Evolutionary conservation across 2,329 filamentous ascomycete genomes (phyloP).

Genomic region (Periconia digitata): DNA sequence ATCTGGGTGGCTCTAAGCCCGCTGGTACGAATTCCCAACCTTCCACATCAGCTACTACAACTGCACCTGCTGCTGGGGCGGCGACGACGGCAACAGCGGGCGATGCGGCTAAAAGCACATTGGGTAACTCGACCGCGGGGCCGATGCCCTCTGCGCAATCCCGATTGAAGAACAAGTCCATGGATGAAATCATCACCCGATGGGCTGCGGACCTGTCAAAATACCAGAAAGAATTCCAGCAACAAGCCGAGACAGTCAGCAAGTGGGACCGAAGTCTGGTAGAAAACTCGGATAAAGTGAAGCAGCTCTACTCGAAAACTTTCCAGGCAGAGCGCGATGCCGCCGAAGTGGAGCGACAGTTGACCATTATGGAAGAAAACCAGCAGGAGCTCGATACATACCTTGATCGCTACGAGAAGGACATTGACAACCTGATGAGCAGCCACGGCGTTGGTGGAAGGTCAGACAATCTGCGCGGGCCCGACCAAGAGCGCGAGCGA

Average conservation of each 20-base stretch:
- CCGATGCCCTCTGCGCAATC: slow-evolving; percentile 79
- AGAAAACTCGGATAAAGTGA: slow-evolving; percentile 92
- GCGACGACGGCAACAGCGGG: slow-evolving; percentile 18
- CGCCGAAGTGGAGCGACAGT: slow-evolving; percentile 88
- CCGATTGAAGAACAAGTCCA: slow-evolving; percentile 94
- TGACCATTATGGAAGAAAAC: slow-evolving; percentile 85
- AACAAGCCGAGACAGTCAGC: slow-evolving; percentile 83
- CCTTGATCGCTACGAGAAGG: slow-evolving; percentile 87
- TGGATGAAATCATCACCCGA: slow-evolving; percentile 97
- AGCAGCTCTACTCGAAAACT: slow-evolving; percentile 86
- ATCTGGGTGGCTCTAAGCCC: slow-evolving; percentile 21
- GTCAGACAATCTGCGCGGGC: slow-evolving; percentile 77
- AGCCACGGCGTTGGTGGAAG: slow-evolving; percentile 66
- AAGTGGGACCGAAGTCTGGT: slow-evolving; percentile 91
- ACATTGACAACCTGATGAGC: slow-evolving; percentile 91
- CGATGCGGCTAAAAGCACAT: slow-evolving; percentile 36
- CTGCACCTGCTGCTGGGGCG: slow-evolving; percentile 16
- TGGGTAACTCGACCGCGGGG: slow-evolving; percentile 76
- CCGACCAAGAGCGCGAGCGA: slow-evolving; percentile 92
- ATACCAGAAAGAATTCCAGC: slow-evolving; percentile 95
- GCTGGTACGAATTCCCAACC: slow-evolving; percentile 8
- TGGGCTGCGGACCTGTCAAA: slow-evolving; percentile 96
- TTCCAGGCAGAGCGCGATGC: slow-evolving; percentile 93
- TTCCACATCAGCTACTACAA: slow-evolving; percentile 7
- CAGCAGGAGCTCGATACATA: slow-evolving; percentile 87